Conservation (phyloP, 495 filamentous ascomycete species). For the Niebla homalea region DNA sequence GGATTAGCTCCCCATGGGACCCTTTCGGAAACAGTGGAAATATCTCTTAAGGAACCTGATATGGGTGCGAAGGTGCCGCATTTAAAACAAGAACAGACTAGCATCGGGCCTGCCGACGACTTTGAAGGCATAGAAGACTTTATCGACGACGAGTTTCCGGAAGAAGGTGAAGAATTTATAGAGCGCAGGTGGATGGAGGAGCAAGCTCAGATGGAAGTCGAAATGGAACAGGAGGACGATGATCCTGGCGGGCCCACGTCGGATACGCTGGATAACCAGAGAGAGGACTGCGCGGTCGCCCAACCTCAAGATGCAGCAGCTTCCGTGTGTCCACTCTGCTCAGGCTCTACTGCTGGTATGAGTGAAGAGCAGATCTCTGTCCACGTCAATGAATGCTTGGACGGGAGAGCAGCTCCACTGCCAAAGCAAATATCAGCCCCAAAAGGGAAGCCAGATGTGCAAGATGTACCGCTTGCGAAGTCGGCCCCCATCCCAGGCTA, state of each 20-base stretch:
- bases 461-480: slow-evolving; percentile 15
- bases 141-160: slow-evolving; percentile 32
- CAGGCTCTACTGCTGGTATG: slow-evolving; percentile 43
- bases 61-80: slow-evolving; percentile 18
- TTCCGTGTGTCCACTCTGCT: slow-evolving; percentile 64
- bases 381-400: slow-evolving; percentile 89
- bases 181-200: slow-evolving; percentile 51
- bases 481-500: slow-evolving; percentile 25
- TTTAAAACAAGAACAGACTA: slow-evolving; percentile 46
- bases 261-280: background rate
- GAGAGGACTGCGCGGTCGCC: slow-evolving; percentile 11
- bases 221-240: slow-evolving; percentile 31
- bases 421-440: background rate
- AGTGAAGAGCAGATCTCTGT: slow-evolving; percentile 41
- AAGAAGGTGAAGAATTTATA: slow-evolving; percentile 47
- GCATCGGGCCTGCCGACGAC: slow-evolving; percentile 40
- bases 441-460: slow-evolving; percentile 7
- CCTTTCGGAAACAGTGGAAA: too few species aligned
- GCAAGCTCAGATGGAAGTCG: slow-evolving; percentile 43
- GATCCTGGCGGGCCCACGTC: slow-evolving; percentile 11
- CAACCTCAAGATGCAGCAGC: slow-evolving; percentile 21
- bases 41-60: too few species aligned
- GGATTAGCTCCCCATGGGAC: too few species aligned
- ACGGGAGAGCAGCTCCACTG: slow-evolving; percentile 54
- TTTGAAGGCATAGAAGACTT: slow-evolving; percentile 52